Evolutionary conservation across 352 stramenopile genomes (phyloP).

Genomic region (Pythium graminicola): DNA sequence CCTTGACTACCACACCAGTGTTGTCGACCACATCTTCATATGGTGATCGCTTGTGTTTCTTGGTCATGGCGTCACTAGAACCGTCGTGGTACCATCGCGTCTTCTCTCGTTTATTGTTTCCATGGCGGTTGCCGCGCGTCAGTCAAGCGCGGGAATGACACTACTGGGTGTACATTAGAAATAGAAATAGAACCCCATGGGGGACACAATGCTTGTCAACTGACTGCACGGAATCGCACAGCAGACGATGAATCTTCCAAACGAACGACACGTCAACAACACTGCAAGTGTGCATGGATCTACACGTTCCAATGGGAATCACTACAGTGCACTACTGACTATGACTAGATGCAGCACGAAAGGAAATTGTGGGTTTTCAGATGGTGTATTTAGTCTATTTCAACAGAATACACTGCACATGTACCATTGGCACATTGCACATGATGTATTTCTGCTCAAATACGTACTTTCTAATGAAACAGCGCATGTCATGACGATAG

Average conservation of each 20-base stretch:
- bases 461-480: background rate
- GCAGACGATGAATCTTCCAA: too few species aligned
- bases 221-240: background rate
- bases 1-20: background rate
- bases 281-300: too few species aligned
- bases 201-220: background rate
- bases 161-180: background rate
- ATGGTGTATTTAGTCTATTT: conserved; percentile 20
- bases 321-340: too few species aligned
- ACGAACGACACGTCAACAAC: too few species aligned
- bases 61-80: conserved; percentile 3
- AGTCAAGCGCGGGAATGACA: conserved; percentile 1
- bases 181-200: conserved; percentile 4
- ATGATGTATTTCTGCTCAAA: background rate
- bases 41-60: conserved; percentile 18
- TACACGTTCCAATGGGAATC: too few species aligned
- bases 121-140: conserved; percentile 3
- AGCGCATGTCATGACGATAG: background rate
- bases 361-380: too few species aligned
- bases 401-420: background rate
- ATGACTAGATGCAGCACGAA: too few species aligned
- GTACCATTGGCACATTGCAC: background rate
- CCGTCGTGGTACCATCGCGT: background rate
- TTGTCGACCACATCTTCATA: conserved; percentile 20
- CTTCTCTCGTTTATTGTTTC: background rate